These are phyloP conservation scores for Chlorella sp. DNA, from an alignment of 139 green algal genomes.

Conservation along the genomic window DNA sequence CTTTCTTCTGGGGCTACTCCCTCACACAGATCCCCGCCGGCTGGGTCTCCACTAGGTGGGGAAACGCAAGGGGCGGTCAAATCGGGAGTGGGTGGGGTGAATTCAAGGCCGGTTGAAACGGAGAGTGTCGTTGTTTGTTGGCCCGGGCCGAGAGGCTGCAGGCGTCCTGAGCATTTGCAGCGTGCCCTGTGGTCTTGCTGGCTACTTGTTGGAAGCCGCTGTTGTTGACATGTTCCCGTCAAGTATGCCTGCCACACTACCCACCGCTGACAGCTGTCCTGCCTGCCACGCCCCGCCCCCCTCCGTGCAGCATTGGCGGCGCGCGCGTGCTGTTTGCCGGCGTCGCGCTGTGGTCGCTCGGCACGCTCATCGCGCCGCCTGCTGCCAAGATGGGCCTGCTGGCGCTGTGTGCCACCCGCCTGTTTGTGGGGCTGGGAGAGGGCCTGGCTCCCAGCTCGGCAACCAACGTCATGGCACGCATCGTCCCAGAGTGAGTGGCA, in stretches of 20 bases:
- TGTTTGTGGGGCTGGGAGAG: slow-evolving; percentile 96
- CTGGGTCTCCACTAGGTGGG: slow-evolving; percentile 85
- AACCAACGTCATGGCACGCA: slow-evolving; percentile 88
- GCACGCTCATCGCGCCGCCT: slow-evolving; percentile 88
- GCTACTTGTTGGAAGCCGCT: too few relatives aligned
- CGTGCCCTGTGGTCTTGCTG: too few relatives aligned
- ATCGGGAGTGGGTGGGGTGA: too few relatives aligned
- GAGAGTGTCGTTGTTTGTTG: too few relatives aligned
- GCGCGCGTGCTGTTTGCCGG: slow-evolving; percentile 87
- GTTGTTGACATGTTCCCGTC: too few relatives aligned
- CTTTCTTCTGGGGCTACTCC: slow-evolving; percentile 99
- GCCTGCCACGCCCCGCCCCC: not conserved
- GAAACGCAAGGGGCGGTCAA: too few relatives aligned
- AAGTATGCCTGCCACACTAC: too few relatives aligned
- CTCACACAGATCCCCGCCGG: slow-evolving; percentile 94
- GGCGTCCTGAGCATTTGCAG: too few relatives aligned
- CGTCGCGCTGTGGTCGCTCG: slow-evolving; percentile 93
- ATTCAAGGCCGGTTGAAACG: too few relatives aligned
- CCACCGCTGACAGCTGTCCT: not conserved
- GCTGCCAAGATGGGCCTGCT: slow-evolving; percentile 78
- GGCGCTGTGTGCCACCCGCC: slow-evolving; percentile 84
- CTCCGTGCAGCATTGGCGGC: slow-evolving; percentile 74
- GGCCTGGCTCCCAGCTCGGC: slow-evolving; percentile 94
- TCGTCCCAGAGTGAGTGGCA: slow-evolving; percentile 63
- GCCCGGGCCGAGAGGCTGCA: too few relatives aligned